phyloP scores from a whole-genome alignment of 2,329 filamentous ascomycete species.

The Hypoxylon sp. region DNA sequence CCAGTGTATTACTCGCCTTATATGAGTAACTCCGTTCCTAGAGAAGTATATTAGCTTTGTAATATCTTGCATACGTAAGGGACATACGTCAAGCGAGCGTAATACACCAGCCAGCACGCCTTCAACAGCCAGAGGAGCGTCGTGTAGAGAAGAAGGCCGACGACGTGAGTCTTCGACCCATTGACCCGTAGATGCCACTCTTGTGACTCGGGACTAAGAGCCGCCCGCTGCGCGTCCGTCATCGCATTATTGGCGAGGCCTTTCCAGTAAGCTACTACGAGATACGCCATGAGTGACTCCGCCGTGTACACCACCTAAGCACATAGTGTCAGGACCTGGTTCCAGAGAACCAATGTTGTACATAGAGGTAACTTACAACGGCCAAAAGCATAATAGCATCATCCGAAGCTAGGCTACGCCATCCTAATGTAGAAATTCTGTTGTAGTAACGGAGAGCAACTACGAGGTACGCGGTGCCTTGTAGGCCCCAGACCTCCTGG shows the following conservation, averaged over 20 bases:
- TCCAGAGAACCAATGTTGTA: neutral
- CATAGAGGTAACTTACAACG: slow-evolving; percentile 34
- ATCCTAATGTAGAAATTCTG: slow-evolving; percentile 40
- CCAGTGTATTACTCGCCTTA: slow-evolving; percentile 57
- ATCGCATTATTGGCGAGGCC: slow-evolving; percentile 50
- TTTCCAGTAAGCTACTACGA: slow-evolving; percentile 48
- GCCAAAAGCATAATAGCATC: slow-evolving; percentile 48
- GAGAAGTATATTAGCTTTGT: slow-evolving; percentile 9
- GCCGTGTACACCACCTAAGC: slow-evolving; percentile 46
- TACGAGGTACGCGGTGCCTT: slow-evolving; percentile 46
- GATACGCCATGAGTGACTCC: slow-evolving; percentile 49
- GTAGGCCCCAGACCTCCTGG: slow-evolving; percentile 49
- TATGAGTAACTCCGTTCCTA: slow-evolving; percentile 59
- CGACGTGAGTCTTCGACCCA: slow-evolving; percentile 49
- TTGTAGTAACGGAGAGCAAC: slow-evolving; percentile 47
- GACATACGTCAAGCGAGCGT: slow-evolving; percentile 48
- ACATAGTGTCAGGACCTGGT: neutral
- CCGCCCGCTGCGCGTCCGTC: slow-evolving; percentile 43
- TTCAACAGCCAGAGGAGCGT: slow-evolving; percentile 50
- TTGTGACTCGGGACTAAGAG: slow-evolving; percentile 37
- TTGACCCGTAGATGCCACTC: slow-evolving; percentile 44
- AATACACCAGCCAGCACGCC: slow-evolving; percentile 49
- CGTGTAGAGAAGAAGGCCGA: slow-evolving; percentile 48
- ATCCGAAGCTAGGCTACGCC: slow-evolving; percentile 43
- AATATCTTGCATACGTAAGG: neutral